A percentile compares a stretch with the other conserved stretches of the same genome.
Conservation (phyloP, 306 rosid species). For the Castanopsis chinensis region DNA sequence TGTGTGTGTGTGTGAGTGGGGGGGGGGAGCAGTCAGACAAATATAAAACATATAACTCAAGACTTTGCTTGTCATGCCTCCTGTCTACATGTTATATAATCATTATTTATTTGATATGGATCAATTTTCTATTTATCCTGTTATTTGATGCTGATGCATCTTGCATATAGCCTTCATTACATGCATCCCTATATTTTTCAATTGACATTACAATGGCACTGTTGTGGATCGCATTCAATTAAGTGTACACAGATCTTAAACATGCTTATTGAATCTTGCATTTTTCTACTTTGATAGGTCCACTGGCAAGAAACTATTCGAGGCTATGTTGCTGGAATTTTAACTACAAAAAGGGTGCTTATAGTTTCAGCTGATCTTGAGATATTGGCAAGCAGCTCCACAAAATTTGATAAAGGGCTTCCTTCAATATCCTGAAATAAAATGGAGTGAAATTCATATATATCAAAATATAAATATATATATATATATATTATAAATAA, state of each 20-base stretch:
- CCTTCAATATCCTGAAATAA: conserved; percentile 86
- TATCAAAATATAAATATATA: neutral
- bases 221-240: conserved; percentile 4
- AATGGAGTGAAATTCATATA: neutral
- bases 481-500: neutral
- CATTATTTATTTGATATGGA: neutral
- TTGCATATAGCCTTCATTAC: neutral
- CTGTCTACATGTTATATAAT: neutral
- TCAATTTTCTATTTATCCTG: too few species aligned
- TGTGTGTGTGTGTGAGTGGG: too few species aligned
- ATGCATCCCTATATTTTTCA: neutral
- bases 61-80: neutral
- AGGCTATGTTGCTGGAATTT: conserved; percentile 91
- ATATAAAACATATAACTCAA: neutral
- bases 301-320: conserved; percentile 98
- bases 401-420: conserved; percentile 88
- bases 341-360: conserved; percentile 86
- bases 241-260: conserved; percentile 7
- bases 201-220: neutral
- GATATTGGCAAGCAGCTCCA: conserved; percentile 69
- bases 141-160: neutral
- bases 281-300: conserved; percentile 56
- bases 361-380: conserved; percentile 86
- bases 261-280: conserved; percentile 15
- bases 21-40: neutral